Evolutionary conservation across 768 basidiomycete species (phyloP), one percentile per base, ranked within the genome.

Genomic region (Pleurotus ostreatus): DNA sequence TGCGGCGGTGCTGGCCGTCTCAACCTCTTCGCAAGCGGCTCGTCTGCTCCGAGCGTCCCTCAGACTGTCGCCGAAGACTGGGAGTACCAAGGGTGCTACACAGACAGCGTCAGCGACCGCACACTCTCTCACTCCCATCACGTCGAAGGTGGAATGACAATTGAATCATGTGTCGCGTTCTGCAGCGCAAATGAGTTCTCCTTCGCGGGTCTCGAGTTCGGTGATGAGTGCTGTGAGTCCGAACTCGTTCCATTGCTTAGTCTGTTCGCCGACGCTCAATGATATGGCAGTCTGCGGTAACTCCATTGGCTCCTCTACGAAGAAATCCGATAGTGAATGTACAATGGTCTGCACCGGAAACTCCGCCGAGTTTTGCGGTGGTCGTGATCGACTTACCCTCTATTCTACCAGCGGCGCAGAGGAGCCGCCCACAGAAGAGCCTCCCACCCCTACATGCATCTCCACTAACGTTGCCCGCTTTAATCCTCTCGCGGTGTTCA

Each of bases 191-290:
- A 61, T 30, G 75, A 74, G 16, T 79, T 70, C 59, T 66, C 69
- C 3, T 59, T 75, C 9, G 73, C 76, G 3, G 78, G 78, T 5
- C 40, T 72, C 38, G 77, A 78, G 57, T 77, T 66, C 45, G 66
- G 72, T 2, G 55, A 55, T 23, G 55, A 55, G 38, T 55, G 55
- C 55, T 55, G 45, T 55, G 22, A 46, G 55, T 8, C 1, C 38
- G 3, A 39, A 39, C 2, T 55, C 6, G 13, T 55, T 7, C 16
- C 20, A 15, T 25, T 3, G 38, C n/a, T 34, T 34, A 2, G 9
- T 23, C 18, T 16, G 20, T 25, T 44, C 16, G n/a, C 53, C 22
- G 5, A 12, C 11, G 39, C 25, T 55, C 13, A 30, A 18, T 26
- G 16, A 0, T 23, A 16, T 12, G 23, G 12, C 25, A 49, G 48